phyloP scores from a whole-genome alignment of 2,329 filamentous ascomycete genomes.

The Periconia macrospinosa region DNA sequence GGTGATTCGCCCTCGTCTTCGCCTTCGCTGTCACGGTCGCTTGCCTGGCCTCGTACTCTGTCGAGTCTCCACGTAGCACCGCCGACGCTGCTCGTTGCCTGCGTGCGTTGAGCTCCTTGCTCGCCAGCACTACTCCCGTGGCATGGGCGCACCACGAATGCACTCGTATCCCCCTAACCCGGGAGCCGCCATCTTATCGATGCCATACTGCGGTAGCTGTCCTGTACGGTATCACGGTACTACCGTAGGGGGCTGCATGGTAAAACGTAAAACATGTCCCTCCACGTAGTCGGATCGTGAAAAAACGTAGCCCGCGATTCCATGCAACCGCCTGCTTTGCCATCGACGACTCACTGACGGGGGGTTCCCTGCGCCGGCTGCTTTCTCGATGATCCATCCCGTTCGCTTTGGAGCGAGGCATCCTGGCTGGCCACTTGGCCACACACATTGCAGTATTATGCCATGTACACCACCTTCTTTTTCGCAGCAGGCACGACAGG shows the following conservation, averaged over 20 bases:
- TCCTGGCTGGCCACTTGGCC: neutral
- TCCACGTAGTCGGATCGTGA: constrained; percentile 28
- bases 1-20: too few species aligned
- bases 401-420: constrained; percentile 20
- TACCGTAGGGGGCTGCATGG: constrained; percentile 6
- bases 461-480: neutral
- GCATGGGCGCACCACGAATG: too few species aligned
- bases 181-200: neutral
- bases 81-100: constrained; percentile 4
- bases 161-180: neutral
- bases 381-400: constrained; percentile 37
- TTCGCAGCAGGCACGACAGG: constrained; percentile 18
- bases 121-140: constrained; percentile 4
- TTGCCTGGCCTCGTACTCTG: constrained; percentile 25
- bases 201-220: neutral
- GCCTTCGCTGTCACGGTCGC: constrained; percentile 31
- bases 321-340: neutral
- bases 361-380: constrained; percentile 32
- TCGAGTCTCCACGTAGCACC: constrained; percentile 45
- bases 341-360: constrained; percentile 9
- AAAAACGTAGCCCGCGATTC: constrained; percentile 16
- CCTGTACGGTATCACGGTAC: neutral
- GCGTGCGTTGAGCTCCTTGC: neutral
- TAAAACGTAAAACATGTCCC: neutral
- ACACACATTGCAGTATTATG: neutral